A percentile compares a stretch with the other conserved stretches of the same genome.
Evolutionary conservation across 202 grass and related monocot genomes (phyloP).

Genomic region (Zizania palustris): DNA sequence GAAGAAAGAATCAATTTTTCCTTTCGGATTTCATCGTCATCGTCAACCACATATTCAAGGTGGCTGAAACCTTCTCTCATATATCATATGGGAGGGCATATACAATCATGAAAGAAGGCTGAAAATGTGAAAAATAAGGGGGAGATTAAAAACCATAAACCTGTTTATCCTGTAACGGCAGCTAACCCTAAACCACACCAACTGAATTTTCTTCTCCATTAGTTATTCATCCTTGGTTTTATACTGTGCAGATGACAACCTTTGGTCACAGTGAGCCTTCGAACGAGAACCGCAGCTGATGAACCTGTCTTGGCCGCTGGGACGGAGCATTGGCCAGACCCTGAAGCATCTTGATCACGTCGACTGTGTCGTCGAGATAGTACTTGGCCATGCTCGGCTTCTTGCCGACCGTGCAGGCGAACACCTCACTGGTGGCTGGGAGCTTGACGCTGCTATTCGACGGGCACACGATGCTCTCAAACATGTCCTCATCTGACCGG

Average conservation of each 20-base stretch:
- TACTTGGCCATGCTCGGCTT: constrained; percentile 99
- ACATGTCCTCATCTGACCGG: constrained; percentile 98
- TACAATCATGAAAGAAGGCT: constrained; percentile 34
- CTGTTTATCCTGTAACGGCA: constrained; percentile 46
- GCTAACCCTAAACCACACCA: constrained; percentile 52
- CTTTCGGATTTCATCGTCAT: constrained; percentile 32
- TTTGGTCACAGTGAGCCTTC: constrained; percentile 76
- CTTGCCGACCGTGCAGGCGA: constrained; percentile 94
- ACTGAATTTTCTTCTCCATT: constrained; percentile 28
- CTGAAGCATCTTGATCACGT: constrained; percentile 94
- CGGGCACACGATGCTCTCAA: constrained; percentile 82
- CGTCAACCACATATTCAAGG: constrained; percentile 50
- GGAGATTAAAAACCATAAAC: not conserved
- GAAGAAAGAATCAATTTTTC: constrained; percentile 39
- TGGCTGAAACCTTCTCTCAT: constrained; percentile 31
- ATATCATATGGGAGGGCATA: constrained; percentile 33
- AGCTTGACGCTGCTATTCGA: constrained; percentile 50
- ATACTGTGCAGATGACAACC: constrained; percentile 32
- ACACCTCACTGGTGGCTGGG: constrained; percentile 72
- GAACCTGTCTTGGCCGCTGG: constrained; percentile 44
- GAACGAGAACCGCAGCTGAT: constrained; percentile 74
- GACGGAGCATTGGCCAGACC: constrained; percentile 63
- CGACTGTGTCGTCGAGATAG: constrained; percentile 90
- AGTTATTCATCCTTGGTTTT: constrained; percentile 22
- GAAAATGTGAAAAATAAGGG: not conserved